Percentiles rank a stretch among this genome's conserved stretches.
phyloP scores from a whole-genome alignment of 495 filamentous ascomycete species.

The Parachaetomium inaequale region DNA sequence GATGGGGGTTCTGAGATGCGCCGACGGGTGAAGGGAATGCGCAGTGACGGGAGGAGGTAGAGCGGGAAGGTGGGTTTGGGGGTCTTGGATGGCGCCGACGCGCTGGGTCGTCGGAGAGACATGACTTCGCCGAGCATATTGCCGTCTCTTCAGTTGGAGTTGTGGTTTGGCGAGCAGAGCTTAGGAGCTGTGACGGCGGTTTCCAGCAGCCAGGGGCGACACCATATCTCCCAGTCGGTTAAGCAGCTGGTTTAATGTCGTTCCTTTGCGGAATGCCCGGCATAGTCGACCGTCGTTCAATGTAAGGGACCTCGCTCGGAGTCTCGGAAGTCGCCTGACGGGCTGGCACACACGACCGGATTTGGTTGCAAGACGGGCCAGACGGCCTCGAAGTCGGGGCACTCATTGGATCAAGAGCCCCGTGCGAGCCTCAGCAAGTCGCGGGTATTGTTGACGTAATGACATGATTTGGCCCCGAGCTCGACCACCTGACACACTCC shows the following conservation, averaged over 20 bases:
- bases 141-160: too few species aligned
- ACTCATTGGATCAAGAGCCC: neutral
- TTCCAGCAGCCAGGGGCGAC: neutral
- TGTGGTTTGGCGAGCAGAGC: neutral
- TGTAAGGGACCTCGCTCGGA: neutral
- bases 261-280: neutral
- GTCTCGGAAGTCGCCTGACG: conserved; percentile 10
- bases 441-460: conserved; percentile 1
- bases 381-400: neutral
- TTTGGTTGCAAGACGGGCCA: neutral
- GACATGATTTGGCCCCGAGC: neutral
- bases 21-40: conserved; percentile 42
- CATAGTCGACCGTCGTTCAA: neutral
- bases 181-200: neutral
- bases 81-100: conserved; percentile 8
- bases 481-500: conserved; percentile 16
- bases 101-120: conserved; percentile 8
- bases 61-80: conserved; percentile 43
- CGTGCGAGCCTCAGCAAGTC: neutral
- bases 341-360: neutral
- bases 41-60: conserved; percentile 49
- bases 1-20: conserved; percentile 11
- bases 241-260: neutral
- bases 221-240: neutral
- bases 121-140: conserved; percentile 27